Conservation (phyloP, 768 basidiomycete genomes). For the Podaxis carcinomalis region DNA sequence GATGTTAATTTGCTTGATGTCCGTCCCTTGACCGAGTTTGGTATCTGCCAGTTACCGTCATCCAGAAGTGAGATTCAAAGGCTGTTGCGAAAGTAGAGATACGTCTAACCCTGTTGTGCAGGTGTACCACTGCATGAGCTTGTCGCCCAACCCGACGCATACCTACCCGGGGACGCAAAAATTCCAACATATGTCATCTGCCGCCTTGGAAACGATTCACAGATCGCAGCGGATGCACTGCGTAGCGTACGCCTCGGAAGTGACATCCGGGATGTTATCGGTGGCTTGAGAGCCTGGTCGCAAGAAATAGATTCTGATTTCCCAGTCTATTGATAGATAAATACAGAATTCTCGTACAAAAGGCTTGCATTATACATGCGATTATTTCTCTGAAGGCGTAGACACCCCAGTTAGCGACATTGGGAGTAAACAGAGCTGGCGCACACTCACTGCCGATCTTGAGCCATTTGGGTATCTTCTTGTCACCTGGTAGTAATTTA, state of each 20-base stretch:
- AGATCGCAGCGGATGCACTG: slow-evolving; percentile 73
- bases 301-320: slow-evolving; percentile 68
- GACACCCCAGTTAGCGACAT: background rate
- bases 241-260: slow-evolving; percentile 26
- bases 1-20: slow-evolving; percentile 66
- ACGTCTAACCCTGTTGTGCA: slow-evolving; percentile 23
- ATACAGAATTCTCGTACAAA: slow-evolving; percentile 7
- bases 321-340: slow-evolving; percentile 63
- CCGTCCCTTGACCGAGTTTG: slow-evolving; percentile 73
- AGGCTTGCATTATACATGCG: background rate
- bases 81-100: background rate
- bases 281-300: slow-evolving; percentile 82
- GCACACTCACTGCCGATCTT: slow-evolving; percentile 58
- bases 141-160: slow-evolving; percentile 51
- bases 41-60: slow-evolving; percentile 75
- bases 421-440: background rate
- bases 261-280: slow-evolving; percentile 64
- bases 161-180: slow-evolving; percentile 25
- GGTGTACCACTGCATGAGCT: slow-evolving; percentile 72
- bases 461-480: slow-evolving; percentile 78
- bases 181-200: slow-evolving; percentile 63
- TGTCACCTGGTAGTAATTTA: slow-evolving; percentile 24
- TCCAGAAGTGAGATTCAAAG: slow-evolving; percentile 57
- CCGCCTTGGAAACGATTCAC: slow-evolving; percentile 90
- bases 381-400: slow-evolving; percentile 18